Evolutionary conservation across 1,139 yeast genomes (phyloP).

Genomic region (Scheffersomyces segobiensis): DNA sequence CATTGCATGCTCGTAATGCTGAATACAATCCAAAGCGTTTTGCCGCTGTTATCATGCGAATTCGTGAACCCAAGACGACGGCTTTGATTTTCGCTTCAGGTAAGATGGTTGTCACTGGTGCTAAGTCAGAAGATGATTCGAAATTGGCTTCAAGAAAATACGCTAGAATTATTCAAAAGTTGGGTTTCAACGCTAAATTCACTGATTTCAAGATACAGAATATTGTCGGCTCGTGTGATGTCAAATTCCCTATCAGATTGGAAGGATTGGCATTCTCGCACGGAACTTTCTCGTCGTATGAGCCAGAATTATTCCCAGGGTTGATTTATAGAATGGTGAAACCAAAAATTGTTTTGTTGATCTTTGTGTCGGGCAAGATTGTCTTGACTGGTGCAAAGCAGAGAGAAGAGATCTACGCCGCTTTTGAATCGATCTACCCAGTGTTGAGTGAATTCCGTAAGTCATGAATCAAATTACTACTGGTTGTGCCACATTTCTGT

Average conservation of each 20-base stretch:
- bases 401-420: constrained; percentile 97
- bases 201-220: constrained; percentile 97
- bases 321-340: constrained; percentile 98
- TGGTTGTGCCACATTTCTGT: background rate
- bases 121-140: constrained; percentile 96
- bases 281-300: constrained; percentile 98
- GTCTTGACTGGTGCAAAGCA: constrained; percentile 99
- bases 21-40: constrained; percentile 97
- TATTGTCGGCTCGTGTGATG: constrained; percentile 98
- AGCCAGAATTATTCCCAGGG: constrained; percentile 98
- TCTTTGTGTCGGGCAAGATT: constrained; percentile 96
- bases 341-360: constrained; percentile 93
- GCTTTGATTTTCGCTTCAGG: constrained; percentile 98
- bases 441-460: constrained; percentile 97
- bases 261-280: constrained; percentile 98
- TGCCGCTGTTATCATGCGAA: constrained; percentile 99
- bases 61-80: constrained; percentile 97
- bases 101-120: constrained; percentile 99
- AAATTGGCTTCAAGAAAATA: constrained; percentile 95
- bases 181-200: constrained; percentile 94
- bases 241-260: constrained; percentile 92
- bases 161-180: constrained; percentile 96
- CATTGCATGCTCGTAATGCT: constrained; percentile 98
- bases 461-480: constrained; percentile 38
- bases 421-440: constrained; percentile 97